These are phyloP conservation scores for Salix brachista DNA, from an alignment of 345 rosid species.

Conservation along the genomic window DNA sequence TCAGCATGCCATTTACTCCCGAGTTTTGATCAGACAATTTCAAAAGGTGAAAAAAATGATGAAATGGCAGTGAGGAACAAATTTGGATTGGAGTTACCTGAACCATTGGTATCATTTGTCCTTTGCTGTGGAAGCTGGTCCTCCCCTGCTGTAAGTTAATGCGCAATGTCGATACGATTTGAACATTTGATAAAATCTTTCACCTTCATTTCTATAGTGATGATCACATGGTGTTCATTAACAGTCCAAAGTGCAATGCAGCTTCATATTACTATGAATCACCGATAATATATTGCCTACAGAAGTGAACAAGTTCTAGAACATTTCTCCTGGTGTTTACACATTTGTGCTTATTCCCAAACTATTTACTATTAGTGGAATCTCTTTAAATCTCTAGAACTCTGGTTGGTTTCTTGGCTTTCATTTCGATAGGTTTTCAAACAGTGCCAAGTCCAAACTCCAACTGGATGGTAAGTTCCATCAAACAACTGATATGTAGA, in stretches of 20 bases:
- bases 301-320: background rate
- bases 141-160: slow-evolving; percentile 79
- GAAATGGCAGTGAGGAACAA: slow-evolving; percentile 54
- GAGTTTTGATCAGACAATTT: slow-evolving; percentile 27
- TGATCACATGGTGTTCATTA: background rate
- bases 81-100: slow-evolving; percentile 71
- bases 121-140: slow-evolving; percentile 96
- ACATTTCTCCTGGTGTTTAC: background rate
- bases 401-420: background rate
- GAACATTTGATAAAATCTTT: background rate
- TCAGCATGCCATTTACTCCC: slow-evolving; percentile 11
- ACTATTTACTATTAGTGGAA: background rate
- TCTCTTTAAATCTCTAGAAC: background rate
- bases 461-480: background rate
- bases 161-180: background rate
- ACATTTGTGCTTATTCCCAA: background rate
- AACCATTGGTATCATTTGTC: slow-evolving; percentile 79
- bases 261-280: background rate
- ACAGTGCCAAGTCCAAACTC: background rate
- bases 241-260: background rate
- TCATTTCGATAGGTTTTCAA: background rate
- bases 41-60: slow-evolving; percentile 50
- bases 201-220: background rate
- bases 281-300: background rate
- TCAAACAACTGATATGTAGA: slow-evolving; percentile 21